phyloP scores from a whole-genome alignment of 1,284 basidiomycete species.

The Psilocybe mexicana region DNA sequence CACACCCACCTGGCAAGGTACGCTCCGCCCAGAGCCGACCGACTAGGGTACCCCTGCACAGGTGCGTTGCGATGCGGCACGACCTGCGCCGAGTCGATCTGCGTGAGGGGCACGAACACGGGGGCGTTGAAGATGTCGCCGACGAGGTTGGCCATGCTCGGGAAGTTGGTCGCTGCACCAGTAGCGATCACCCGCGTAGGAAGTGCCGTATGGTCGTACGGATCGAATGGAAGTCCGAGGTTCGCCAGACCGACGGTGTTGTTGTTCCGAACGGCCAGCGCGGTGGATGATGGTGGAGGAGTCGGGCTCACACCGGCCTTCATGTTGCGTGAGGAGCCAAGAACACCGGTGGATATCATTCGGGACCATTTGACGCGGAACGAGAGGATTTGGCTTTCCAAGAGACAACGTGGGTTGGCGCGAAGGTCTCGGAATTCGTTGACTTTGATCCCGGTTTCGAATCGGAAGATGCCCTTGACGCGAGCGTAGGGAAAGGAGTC shows the following conservation, averaged over 20 bases:
- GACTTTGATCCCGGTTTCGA: slow-evolving; percentile 82
- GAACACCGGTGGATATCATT: slow-evolving; percentile 63
- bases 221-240: slow-evolving; percentile 70
- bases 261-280: slow-evolving; percentile 20
- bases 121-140: slow-evolving; percentile 80
- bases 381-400: slow-evolving; percentile 75
- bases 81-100: slow-evolving; percentile 71
- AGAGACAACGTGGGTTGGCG: slow-evolving; percentile 78
- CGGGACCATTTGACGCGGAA: slow-evolving; percentile 79
- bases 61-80: slow-evolving; percentile 75
- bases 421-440: slow-evolving; percentile 83
- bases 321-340: slow-evolving; percentile 35
- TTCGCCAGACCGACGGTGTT: slow-evolving; percentile 41
- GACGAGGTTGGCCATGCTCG: slow-evolving; percentile 73
- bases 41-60: slow-evolving; percentile 61
- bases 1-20: slow-evolving; percentile 82
- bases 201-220: slow-evolving; percentile 65
- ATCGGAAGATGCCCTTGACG: slow-evolving; percentile 83
- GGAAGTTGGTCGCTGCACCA: slow-evolving; percentile 81
- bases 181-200: slow-evolving; percentile 65
- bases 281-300: slow-evolving; percentile 27
- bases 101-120: slow-evolving; percentile 68
- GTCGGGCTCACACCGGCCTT: slow-evolving; percentile 34
- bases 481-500: slow-evolving; percentile 71
- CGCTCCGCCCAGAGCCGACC: slow-evolving; percentile 69